phyloP scores from a whole-genome alignment of 176 grass and related monocot genomes.

The Tillandsia leiboldiana region DNA sequence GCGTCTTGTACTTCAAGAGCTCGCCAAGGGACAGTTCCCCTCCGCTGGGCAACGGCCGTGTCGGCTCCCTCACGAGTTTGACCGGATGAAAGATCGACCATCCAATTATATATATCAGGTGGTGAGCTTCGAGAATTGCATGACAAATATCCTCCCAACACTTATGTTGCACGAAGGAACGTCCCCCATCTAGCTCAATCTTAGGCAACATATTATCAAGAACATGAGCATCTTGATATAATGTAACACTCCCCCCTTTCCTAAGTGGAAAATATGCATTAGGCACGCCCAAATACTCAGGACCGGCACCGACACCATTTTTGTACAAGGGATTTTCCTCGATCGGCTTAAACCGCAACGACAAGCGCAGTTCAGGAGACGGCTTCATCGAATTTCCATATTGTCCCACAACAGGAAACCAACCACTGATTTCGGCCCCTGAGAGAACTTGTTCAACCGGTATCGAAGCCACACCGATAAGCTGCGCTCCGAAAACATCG shows the following conservation, averaged over 20 bases:
- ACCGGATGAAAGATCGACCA: constrained; percentile 83
- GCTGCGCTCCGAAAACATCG: constrained; percentile 81
- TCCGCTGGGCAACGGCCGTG: constrained; percentile 41
- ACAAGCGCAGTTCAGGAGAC: constrained; percentile 57
- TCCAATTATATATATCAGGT: constrained; percentile 79
- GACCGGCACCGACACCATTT: constrained; percentile 41
- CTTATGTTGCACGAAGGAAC: constrained; percentile 66
- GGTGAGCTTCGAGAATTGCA: constrained; percentile 79
- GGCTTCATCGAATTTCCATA: constrained; percentile 36
- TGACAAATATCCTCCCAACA: constrained; percentile 98
- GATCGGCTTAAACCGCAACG: constrained; percentile 59
- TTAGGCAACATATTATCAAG: constrained; percentile 44
- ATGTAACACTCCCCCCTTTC: constrained; percentile 54
- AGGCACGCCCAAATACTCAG: constrained; percentile 50
- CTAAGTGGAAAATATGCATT: constrained; percentile 89
- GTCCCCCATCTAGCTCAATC: constrained; percentile 58
- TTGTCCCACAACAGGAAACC: constrained; percentile 51
- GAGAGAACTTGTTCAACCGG: constrained; percentile 50
- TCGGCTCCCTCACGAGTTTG: constrained; percentile 60
- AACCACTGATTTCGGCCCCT: constrained; percentile 42
- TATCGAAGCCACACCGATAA: constrained; percentile 76
- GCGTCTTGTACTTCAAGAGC: constrained; percentile 67
- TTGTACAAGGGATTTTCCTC: constrained; percentile 53
- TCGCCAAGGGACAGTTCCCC: constrained; percentile 50
- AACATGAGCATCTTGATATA: constrained; percentile 97